Base-by-base conservation (phyloP, 2,329 filamentous ascomycete species). In the Ascochyta lentis region DNA sequence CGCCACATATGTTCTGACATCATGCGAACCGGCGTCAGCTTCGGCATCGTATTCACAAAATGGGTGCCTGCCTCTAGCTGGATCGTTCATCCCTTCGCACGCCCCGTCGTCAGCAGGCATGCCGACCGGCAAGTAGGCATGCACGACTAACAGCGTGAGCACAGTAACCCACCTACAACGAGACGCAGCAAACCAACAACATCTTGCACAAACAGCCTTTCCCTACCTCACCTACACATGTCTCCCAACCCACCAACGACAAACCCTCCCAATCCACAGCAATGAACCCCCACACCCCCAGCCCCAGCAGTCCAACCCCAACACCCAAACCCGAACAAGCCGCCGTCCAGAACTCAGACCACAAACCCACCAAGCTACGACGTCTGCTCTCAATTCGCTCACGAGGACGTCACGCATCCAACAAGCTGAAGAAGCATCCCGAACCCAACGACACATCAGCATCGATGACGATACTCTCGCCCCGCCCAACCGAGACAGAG, bases 341-440 rank as follows among this genome's bases (percentile, higher is more conserved):
- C 29, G 3, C 2, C 9, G 23, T 8, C 2, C 23, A 3, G 9
- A 35, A 22, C 1, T 23, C 29, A 35, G 22, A 33, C 24, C 47
- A 6, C 26, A 51, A 47, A 22, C 42, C 31, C n/a, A 35, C 47
- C 15, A 51, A 29, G 33, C 26, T 51, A 3, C 53, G 53, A 26
- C 53, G 53, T n/a, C 47, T 51, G 33, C 50, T 56, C 38, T 56
- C 53, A 16, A 47, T 56, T 22, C 27, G 47, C 22, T 51, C 48
- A 1, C 35, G 38, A 15, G 26, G 24, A 43, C 19, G 22, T 5
- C 10, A 5, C 8, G 3, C 2, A 22, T 1, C 16, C 2, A 24
- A n/a, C n/a, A 47, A 33, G 24, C 15, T 13, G 16, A 7, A 15
- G 4, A 34, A n/a, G n/a, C 15, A 33, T 24, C 24, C 23, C 2